Evolutionary conservation across 78 protist species (phyloP).

Genomic region (Dictyostelium capitatum): DNA sequence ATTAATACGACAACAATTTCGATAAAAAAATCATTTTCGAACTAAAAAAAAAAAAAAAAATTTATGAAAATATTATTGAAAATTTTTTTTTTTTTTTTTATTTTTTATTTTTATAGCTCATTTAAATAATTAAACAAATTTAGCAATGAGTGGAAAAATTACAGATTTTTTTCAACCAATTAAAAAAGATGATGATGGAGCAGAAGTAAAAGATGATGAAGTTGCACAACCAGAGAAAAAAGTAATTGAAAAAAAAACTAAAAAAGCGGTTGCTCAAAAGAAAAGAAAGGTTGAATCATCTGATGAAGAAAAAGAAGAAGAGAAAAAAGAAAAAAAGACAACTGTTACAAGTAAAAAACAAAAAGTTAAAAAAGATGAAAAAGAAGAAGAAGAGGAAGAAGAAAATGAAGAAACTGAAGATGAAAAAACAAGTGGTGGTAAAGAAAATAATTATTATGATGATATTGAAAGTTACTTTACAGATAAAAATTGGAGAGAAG

Average conservation of each 20-base stretch:
- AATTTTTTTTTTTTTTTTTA: too few species aligned
- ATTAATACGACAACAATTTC: too few species aligned
- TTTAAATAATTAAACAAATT: too few species aligned
- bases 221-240: neutral
- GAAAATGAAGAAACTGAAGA: neutral
- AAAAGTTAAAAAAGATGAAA: neutral
- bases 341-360: too few species aligned
- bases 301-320: constrained; percentile 27
- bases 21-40: too few species aligned
- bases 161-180: neutral
- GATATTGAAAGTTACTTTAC: neutral
- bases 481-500: constrained; percentile 31
- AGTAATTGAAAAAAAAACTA: neutral
- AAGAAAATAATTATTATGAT: neutral
- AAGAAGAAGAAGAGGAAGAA: neutral
- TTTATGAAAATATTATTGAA: too few species aligned
- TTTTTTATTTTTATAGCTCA: too few species aligned
- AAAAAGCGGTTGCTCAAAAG: neutral
- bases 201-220: neutral
- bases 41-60: too few species aligned
- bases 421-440: neutral
- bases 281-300: neutral
- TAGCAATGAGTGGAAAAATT: neutral
- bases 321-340: neutral
- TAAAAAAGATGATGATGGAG: neutral